A percentile compares a stretch with the other conserved stretches of the same genome.
Conservation (phyloP, 1,139 yeast species). For the Candida mesenterica region DNA sequence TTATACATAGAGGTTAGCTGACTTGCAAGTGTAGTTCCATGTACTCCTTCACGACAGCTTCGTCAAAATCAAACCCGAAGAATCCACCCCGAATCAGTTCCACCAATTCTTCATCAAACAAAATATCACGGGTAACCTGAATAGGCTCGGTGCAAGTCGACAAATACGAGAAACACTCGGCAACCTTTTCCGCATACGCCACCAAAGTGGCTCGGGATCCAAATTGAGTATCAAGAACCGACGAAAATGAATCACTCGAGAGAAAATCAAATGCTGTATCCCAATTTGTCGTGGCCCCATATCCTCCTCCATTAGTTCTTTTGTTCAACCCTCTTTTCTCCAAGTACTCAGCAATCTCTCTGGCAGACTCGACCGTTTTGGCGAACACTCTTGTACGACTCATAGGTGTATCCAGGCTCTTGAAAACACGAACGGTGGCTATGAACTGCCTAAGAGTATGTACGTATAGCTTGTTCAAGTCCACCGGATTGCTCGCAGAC, state of each 20-base stretch:
- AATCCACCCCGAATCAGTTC: constrained; percentile 17
- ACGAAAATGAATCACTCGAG: not conserved
- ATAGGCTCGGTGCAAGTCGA: constrained; percentile 12
- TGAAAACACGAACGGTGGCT: constrained; percentile 11
- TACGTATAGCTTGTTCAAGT: constrained; percentile 11
- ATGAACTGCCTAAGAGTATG: constrained; percentile 9
- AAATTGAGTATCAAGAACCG: constrained; percentile 23
- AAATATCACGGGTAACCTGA: constrained; percentile 18
- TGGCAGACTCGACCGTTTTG: constrained; percentile 3
- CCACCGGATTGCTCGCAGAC: constrained; percentile 5
- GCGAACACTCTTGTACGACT: constrained; percentile 2
- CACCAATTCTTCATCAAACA: constrained; percentile 23
- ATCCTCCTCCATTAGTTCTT: not conserved
- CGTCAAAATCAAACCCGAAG: constrained; percentile 24
- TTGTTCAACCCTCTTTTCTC: not conserved
- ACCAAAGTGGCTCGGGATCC: constrained; percentile 31
- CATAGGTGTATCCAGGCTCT: constrained; percentile 2
- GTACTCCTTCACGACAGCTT: constrained; percentile 25
- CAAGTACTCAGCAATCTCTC: constrained; percentile 3
- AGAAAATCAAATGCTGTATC: constrained; percentile 1
- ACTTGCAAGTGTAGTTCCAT: constrained; percentile 10
- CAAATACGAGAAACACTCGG: constrained; percentile 28
- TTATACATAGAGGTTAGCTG: too few relatives aligned
- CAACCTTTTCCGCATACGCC: constrained; percentile 26
- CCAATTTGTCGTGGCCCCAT: not conserved